Percentiles rank a stretch among this genome's conserved stretches.
phyloP scores from a whole-genome alignment of 2,329 filamentous ascomycete genomes.

The Hypoxylon sp. region DNA sequence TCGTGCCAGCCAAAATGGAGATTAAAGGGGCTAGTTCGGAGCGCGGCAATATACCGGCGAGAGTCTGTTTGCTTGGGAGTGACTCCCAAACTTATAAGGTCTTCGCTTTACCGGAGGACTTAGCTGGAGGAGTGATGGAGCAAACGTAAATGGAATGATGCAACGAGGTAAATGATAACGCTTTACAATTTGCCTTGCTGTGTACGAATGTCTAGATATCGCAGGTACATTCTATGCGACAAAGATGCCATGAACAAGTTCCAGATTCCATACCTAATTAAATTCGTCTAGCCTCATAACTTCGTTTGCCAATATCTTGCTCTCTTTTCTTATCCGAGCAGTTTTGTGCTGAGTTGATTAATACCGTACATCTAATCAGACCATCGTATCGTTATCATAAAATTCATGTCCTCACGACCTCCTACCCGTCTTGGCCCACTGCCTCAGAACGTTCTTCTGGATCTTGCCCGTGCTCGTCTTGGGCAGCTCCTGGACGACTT shows the following conservation, averaged over 20 bases:
- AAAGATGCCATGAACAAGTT: no score
- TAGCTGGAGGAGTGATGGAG: slow-evolving; percentile 12
- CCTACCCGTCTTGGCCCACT: slow-evolving; percentile 73
- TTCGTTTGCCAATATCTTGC: no score
- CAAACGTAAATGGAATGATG: slow-evolving; percentile 1
- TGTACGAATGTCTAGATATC: no score
- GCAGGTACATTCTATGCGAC: no score
- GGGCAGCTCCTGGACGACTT: slow-evolving; percentile 85
- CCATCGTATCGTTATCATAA: no score
- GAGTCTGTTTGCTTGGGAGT: slow-evolving; percentile 60
- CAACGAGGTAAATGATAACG: no score
- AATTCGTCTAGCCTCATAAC: no score
- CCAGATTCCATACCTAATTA: no score
- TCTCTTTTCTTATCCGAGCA: no score
- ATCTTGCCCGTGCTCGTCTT: slow-evolving; percentile 98
- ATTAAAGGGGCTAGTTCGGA: slow-evolving; percentile 55
- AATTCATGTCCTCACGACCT: slow-evolving; percentile 1
- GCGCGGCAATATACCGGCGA: slow-evolving; percentile 57
- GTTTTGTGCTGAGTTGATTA: no score
- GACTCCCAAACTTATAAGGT: slow-evolving; percentile 59
- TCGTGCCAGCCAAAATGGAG: slow-evolving; percentile 60
- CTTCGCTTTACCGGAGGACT: slow-evolving; percentile 53
- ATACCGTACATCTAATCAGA: no score
- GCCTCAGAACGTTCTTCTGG: slow-evolving; percentile 89
- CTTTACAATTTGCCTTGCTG: no score